A percentile compares a stretch with the other conserved stretches of the same genome.
Evolutionary conservation across 306 rosid species (phyloP).

Genomic region (Amphicarpaea edgeworthii): DNA sequence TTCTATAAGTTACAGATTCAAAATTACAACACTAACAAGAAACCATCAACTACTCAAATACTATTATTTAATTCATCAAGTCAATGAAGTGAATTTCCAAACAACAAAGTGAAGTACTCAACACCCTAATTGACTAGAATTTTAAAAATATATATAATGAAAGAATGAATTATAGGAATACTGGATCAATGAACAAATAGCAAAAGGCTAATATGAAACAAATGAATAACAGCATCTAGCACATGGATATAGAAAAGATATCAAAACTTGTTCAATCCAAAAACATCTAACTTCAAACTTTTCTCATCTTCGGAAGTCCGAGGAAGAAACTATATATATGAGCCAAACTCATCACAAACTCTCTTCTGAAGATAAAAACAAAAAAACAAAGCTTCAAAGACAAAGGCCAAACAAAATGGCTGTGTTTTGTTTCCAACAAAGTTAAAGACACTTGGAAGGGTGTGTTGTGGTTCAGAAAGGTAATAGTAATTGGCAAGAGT

Average conservation of each 20-base stretch:
- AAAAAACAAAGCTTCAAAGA: background rate
- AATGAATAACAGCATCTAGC: background rate
- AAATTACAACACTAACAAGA: constrained; percentile 12
- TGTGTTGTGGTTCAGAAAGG: background rate
- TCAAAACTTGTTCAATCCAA: constrained; percentile 13
- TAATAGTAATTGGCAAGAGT: background rate
- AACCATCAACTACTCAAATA: background rate
- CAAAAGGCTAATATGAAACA: constrained; percentile 15
- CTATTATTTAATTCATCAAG: constrained; percentile 24
- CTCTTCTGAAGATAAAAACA: background rate
- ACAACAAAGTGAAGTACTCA: constrained; percentile 12
- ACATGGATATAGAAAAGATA: background rate
- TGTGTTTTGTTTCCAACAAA: background rate
- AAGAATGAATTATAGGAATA: no score
- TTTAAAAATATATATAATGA: no score
- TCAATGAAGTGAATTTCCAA: constrained; percentile 4
- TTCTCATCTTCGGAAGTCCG: background rate
- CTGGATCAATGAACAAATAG: background rate
- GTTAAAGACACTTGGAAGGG: background rate
- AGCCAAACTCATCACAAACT: background rate
- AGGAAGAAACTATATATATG: background rate
- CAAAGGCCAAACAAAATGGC: background rate
- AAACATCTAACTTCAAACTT: background rate
- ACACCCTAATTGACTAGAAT: background rate
- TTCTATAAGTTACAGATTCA: background rate